Evolutionary conservation across 2,329 filamentous ascomycete genomes (phyloP).

Genomic region (Verticillium nonalfalfae): DNA sequence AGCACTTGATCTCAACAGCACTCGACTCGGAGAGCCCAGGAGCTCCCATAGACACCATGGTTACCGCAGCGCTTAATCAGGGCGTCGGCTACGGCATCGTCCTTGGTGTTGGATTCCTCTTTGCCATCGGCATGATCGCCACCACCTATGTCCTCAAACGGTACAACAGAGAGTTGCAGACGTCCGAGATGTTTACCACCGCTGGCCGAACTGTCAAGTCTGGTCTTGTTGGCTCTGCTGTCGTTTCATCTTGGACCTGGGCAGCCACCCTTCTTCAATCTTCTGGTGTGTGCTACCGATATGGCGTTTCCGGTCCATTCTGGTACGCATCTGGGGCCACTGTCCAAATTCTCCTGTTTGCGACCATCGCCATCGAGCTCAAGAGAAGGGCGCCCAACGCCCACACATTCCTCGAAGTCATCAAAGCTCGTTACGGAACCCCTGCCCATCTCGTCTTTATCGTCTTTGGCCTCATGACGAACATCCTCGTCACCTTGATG

Average conservation of each 20-base stretch:
- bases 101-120: conserved; percentile 65
- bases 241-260: conserved; percentile 84
- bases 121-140: conserved; percentile 69
- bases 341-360: conserved; percentile 83
- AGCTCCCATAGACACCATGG: conserved; percentile 4
- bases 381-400: conserved; percentile 76
- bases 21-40: background rate
- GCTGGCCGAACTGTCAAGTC: conserved; percentile 77
- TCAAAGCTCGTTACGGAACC: conserved; percentile 64
- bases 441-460: conserved; percentile 65
- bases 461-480: conserved; percentile 69
- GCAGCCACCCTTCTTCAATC: conserved; percentile 68
- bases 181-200: conserved; percentile 79
- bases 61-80: conserved; percentile 35
- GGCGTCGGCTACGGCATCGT: conserved; percentile 74
- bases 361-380: conserved; percentile 76
- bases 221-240: conserved; percentile 72
- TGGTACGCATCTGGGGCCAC: conserved; percentile 64
- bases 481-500: conserved; percentile 70
- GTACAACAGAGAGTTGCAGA: conserved; percentile 65
- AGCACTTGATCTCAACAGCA: background rate
- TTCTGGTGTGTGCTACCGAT: conserved; percentile 67
- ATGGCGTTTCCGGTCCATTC: conserved; percentile 49
- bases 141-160: conserved; percentile 66
- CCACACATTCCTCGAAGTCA: conserved; percentile 69